phyloP scores from a whole-genome alignment of 257 asterid species.

The Nicotiana benthamiana region DNA sequence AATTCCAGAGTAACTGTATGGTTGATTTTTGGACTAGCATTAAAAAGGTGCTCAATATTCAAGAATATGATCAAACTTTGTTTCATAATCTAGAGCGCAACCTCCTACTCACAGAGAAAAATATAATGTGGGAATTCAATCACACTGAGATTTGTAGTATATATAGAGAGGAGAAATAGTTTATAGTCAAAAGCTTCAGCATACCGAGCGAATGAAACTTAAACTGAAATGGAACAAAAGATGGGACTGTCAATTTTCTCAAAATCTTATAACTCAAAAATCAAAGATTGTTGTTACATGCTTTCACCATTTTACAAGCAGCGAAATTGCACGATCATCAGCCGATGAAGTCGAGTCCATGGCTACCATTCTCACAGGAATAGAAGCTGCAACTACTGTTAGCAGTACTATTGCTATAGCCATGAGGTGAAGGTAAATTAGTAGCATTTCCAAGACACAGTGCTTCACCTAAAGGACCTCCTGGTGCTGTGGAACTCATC shows the following conservation, averaged over 20 bases:
- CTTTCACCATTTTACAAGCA: not conserved
- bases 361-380: constrained; percentile 22
- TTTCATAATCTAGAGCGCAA: not conserved
- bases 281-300: not conserved
- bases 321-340: constrained; percentile 10
- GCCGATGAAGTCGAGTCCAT: constrained; percentile 21
- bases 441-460: constrained; percentile 44
- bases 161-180: not conserved
- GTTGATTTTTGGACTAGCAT: not conserved
- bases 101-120: not conserved
- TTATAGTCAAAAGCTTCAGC: not conserved
- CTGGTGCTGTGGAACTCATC: constrained; percentile 36
- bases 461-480: constrained; percentile 77
- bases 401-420: constrained; percentile 24
- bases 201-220: not conserved
- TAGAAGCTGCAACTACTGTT: constrained; percentile 43
- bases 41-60: not conserved
- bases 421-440: constrained; percentile 29
- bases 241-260: not conserved
- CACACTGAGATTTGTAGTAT: not conserved
- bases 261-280: not conserved
- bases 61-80: not conserved
- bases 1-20: not conserved
- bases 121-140: not conserved
- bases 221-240: not conserved